Evolutionary conservation across 2,329 filamentous ascomycete genomes (phyloP), one percentile per base, ranked within the genome.

Genomic region (Monosporascus cannonballus): DNA sequence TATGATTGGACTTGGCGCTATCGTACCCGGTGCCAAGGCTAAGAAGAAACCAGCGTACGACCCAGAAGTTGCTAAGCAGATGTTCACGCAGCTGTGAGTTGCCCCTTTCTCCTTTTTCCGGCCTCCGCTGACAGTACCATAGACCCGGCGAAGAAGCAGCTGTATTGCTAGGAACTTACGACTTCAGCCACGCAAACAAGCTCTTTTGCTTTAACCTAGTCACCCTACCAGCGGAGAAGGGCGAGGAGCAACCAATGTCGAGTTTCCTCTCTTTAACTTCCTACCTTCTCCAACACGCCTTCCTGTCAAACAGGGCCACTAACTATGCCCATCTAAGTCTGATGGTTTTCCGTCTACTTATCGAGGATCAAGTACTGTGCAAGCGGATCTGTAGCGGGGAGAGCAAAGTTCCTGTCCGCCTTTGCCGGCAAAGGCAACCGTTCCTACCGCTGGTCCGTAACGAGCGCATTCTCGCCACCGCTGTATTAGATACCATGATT

Each of bases 151-250:
- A 85, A 54, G 85, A 92, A 68, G 88, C 90, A 17, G 85, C 92
- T 4, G 78, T 95, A 3, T 73, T 97, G 4, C 78, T 99, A 36
- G 86, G 90, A 1, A 86, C 90, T 0, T 99, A 97, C 67, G 94
- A 97, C 68, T 97, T 97, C 67, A 85, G 86, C 3, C 88, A 96
- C 65, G 88, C 92, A 36, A 99, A 97, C 74, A 97, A 96, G 71
- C 78, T 96, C 8, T 97, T 99, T 70, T 93, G 90, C 69, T 87
- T 89, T 67, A 92, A 87, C 61, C 73, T 99, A 44, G 83, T 96
- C 49, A 85, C 83, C 2, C 67, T 84, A 24, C 65, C 80, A 6
- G 71, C 84, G 1, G 83, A 85, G 48, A 86, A 86, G 60, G 81
- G 77, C 42, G 77, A 82, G 48, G 85, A 93, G 62, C 80, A 86